Evolutionary conservation across 441 rosid genomes (phyloP).

Genomic region (Arabidopsis lyrata): DNA sequence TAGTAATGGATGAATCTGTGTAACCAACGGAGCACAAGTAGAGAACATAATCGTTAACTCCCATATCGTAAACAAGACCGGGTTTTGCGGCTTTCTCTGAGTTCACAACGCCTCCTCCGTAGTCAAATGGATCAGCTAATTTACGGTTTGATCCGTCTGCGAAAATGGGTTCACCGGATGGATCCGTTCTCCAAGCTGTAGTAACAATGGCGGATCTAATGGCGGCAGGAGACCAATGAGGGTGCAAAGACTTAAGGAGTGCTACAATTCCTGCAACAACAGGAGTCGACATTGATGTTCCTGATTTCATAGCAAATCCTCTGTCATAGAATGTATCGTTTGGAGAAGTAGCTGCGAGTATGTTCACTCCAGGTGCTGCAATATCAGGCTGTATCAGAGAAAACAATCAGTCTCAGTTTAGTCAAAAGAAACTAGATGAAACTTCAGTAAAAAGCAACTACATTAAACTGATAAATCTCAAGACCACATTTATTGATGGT

Average conservation of each 20-base stretch:
- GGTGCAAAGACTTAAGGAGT: slow-evolving; percentile 44
- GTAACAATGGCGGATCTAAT: slow-evolving; percentile 20
- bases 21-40: slow-evolving; percentile 74
- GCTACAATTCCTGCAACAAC: slow-evolving; percentile 45
- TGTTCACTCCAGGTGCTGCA: slow-evolving; percentile 60
- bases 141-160: slow-evolving; percentile 37
- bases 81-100: slow-evolving; percentile 63
- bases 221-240: slow-evolving; percentile 51
- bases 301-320: slow-evolving; percentile 44
- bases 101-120: slow-evolving; percentile 67
- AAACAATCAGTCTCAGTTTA: background rate
- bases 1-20: slow-evolving; percentile 51
- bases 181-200: slow-evolving; percentile 40
- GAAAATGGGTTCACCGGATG: slow-evolving; percentile 32
- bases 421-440: background rate
- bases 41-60: slow-evolving; percentile 48
- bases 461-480: background rate
- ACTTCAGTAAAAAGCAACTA: background rate
- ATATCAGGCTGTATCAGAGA: slow-evolving; percentile 51
- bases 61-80: slow-evolving; percentile 64
- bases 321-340: slow-evolving; percentile 20
- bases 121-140: slow-evolving; percentile 67
- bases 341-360: slow-evolving; percentile 52
- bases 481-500: background rate
- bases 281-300: slow-evolving; percentile 55